Evolutionary conservation across 345 rosid genomes (phyloP).

Genomic region (Camelina laxa): DNA sequence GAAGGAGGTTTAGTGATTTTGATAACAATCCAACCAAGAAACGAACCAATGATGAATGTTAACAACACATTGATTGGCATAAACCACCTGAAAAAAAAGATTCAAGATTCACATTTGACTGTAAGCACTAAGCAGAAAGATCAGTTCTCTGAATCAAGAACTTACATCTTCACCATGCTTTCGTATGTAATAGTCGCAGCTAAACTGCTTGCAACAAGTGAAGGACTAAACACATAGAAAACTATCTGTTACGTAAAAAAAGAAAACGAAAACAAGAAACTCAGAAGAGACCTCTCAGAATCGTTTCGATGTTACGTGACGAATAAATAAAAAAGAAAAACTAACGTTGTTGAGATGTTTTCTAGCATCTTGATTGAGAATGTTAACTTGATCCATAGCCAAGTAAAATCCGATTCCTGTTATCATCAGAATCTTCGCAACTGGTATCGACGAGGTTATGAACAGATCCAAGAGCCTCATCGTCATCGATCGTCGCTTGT

Average conservation of each 20-base stretch:
- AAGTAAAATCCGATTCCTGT: constrained; percentile 65
- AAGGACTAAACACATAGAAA: constrained; percentile 67
- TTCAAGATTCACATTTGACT: not conserved
- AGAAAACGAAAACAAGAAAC: not conserved
- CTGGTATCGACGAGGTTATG: constrained; percentile 63
- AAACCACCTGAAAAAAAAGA: constrained; percentile 52
- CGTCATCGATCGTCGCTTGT: not conserved
- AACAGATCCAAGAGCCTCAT: constrained; percentile 65
- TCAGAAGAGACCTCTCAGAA: not conserved
- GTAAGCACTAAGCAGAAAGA: not conserved
- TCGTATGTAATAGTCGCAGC: constrained; percentile 57
- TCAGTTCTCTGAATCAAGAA: not conserved
- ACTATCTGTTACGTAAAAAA: constrained; percentile 48
- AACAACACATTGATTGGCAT: constrained; percentile 63
- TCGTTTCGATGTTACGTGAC: not conserved
- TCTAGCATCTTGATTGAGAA: constrained; percentile 58
- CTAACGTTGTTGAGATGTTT: constrained; percentile 64
- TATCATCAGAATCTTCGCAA: constrained; percentile 57
- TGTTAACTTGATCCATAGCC: constrained; percentile 55
- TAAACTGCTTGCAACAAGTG: constrained; percentile 58
- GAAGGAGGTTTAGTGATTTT: constrained; percentile 54
- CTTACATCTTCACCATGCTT: constrained; percentile 59
- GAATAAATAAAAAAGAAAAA: not conserved
- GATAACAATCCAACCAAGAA: constrained; percentile 59
- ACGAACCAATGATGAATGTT: constrained; percentile 59